These are phyloP conservation scores for Mrakia gelida DNA, from an alignment of 768 basidiomycete genomes.

Conservation along the genomic window DNA sequence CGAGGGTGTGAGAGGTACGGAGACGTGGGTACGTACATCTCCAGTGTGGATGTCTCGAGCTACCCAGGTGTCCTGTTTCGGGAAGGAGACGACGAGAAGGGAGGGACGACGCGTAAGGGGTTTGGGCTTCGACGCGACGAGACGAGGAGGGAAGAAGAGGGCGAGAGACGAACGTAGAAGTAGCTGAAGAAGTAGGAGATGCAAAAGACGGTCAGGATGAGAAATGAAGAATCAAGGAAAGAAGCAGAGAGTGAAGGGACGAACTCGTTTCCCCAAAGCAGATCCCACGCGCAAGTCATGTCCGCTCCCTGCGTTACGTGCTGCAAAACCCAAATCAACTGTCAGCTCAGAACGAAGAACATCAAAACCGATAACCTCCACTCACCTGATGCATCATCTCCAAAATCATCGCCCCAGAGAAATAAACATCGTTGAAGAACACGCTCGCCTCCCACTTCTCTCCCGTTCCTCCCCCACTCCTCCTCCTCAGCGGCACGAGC, in stretches of 20 bases:
- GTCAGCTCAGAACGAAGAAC: background rate
- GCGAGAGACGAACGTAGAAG: conserved; percentile 34
- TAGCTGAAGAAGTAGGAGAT: conserved; percentile 23
- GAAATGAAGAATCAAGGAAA: background rate
- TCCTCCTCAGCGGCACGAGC: conserved; percentile 39
- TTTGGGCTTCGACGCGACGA: background rate
- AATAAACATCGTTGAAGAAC: conserved; percentile 45
- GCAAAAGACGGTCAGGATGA: background rate
- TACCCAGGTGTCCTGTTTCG: conserved; percentile 42
- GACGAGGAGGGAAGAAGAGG: background rate
- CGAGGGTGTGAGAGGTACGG: conserved; percentile 36
- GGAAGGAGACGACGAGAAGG: background rate
- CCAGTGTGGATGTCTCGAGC: conserved; percentile 43
- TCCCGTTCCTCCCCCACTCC: conserved; percentile 5
- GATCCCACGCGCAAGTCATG: conserved; percentile 46
- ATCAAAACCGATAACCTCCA: background rate
- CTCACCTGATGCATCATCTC: conserved; percentile 40
- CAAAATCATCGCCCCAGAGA: conserved; percentile 40
- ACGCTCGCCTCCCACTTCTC: conserved; percentile 32
- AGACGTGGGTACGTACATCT: conserved; percentile 37
- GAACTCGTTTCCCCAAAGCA: conserved; percentile 30
- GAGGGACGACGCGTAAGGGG: background rate
- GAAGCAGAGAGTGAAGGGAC: background rate
- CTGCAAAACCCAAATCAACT: conserved; percentile 31
- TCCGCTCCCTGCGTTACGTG: conserved; percentile 42